Evolutionary conservation across 345 rosid species (phyloP), one percentile per base, ranked within the genome.

Genomic region (Zanthoxylum bungeanum): DNA sequence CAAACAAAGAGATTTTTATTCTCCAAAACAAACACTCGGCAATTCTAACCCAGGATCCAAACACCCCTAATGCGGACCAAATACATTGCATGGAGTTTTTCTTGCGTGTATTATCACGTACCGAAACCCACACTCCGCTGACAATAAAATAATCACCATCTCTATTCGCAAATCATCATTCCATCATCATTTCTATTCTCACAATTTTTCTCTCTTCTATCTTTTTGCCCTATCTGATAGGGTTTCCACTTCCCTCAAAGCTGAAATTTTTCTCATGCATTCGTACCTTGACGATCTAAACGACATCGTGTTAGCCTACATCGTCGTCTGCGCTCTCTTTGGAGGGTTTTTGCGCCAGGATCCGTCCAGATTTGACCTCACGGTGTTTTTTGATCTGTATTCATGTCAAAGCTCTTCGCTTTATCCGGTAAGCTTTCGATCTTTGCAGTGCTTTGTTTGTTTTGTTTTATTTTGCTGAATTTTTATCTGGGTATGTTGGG

Each of bases 221-320:
- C 47, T 92, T 92, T 93, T 91, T 87, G 83, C 99, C 99, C 98
- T 89, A 83, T 85, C 72, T 72, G 60, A 71, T 89, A 89, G 96
- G 98, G 98, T 90, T 92, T 60, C 73, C 40, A 14, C 49, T 40
- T 51, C 57, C 58, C 80, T 60, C 69, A 28, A 39, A 58, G 75
- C 85, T 75, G 72, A 30, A n/a, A 74, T 33, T 53, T 73, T 42
- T 76, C 84, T 85, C 83, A 95, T 93, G 96, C 83, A 78, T 66
- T 60, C 81, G 1, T 8, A 76, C 70, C 76, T 69, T 75, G 64
- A 9, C 59, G 64, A 30, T 37, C 46, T 73, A 8, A 52, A 39
- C 72, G 19, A 46, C 49, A 69, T 53, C 34, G 60, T 78, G 53
- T 40, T 60, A 3, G 70, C 63, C 60, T 50, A 79, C 37, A 0